Evolutionary conservation across 2,329 filamentous ascomycete species (phyloP).

Genomic region (Arthroderma sp.): DNA sequence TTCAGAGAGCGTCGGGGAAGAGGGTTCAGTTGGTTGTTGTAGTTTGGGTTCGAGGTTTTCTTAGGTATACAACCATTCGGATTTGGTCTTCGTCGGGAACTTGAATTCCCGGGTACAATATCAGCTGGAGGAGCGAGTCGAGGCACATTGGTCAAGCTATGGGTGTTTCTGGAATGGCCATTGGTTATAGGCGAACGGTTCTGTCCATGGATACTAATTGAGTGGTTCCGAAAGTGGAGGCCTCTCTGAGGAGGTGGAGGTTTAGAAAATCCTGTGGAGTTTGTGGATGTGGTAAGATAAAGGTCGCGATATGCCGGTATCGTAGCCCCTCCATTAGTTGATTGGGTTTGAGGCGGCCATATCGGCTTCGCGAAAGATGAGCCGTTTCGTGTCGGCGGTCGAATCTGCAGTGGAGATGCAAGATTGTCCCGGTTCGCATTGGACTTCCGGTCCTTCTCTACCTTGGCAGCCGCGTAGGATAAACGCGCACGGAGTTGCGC

Average conservation of each 20-base stretch:
- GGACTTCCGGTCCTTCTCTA: conserved; percentile 78
- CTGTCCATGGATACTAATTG: too few relatives aligned
- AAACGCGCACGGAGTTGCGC: conserved; percentile 70
- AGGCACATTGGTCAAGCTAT: conserved; percentile 14
- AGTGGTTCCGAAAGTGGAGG: too few relatives aligned
- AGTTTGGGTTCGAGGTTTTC: neutral
- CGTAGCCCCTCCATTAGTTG: too few relatives aligned
- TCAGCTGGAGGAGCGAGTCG: conserved; percentile 33
- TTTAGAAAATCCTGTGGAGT: too few relatives aligned
- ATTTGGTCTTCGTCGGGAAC: conserved; percentile 24
- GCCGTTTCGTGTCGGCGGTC: neutral
- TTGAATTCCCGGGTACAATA: conserved; percentile 24
- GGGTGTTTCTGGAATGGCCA: conserved; percentile 1
- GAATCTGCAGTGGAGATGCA: neutral
- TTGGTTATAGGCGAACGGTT: neutral
- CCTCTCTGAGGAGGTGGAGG: too few relatives aligned
- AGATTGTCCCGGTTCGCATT: conserved; percentile 6
- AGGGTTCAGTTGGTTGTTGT: neutral
- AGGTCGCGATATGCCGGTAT: too few relatives aligned
- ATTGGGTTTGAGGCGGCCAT: too few relatives aligned
- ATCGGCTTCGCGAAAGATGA: too few relatives aligned
- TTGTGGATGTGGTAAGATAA: too few relatives aligned
- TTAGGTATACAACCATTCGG: conserved; percentile 16
- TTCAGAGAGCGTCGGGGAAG: conserved; percentile 9
- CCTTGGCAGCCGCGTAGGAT: conserved; percentile 87